Base-by-base conservation (phyloP, 1,284 basidiomycete species). In the Marasmius fiardii region DNA sequence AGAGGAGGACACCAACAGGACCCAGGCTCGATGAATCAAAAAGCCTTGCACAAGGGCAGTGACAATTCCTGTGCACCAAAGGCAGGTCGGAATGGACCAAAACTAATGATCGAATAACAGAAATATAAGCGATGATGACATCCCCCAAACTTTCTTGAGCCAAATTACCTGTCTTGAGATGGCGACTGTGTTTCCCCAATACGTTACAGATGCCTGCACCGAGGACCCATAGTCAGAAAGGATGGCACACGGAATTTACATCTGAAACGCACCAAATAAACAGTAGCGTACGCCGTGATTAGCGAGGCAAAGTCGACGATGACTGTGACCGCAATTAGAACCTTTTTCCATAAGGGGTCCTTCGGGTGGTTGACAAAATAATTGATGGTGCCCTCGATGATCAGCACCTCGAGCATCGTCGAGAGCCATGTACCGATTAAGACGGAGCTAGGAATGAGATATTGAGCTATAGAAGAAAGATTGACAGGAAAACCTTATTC, bases 401-500 rank as follows among this genome's bases (percentile, higher is more conserved):
- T 48, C 12, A 51, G 24, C 43, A 52, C 45, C 21, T 44, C 48
- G 8, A 58, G 31, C 18, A 51, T 24, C 10, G 53, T 33, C 10
- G 28, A 45, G 10, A 54, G 41, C 56, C 56, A 58, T 11, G 41
- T 58, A 5, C 33, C 23, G 41, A 58, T 51, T 31, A 58, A 39
- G 37, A 58, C 54, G 20, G 14, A n/a, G 39, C 7, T 7, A 41
- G 39, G 39, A 20, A 7, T 6, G 16, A 16, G 20, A 16, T 41
- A 7, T 16, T 10, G 39, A 1, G 39, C 8, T 39, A 7, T 7
- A 41, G 16, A 4, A 6, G 5, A 4, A 31, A 31, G 4, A 4
- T 31, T 10, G 10, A 31, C 28, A 2, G 7, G 39, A 7, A 20
- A n/a, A 37, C n/a, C 12, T 2, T 37, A 37, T 16, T 41, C 39